Percentiles rank a stretch among this genome's conserved stretches.
These are phyloP conservation scores for Aspergillus funiculosus DNA, from an alignment of 495 filamentous ascomycete species.

Conservation along the genomic window DNA sequence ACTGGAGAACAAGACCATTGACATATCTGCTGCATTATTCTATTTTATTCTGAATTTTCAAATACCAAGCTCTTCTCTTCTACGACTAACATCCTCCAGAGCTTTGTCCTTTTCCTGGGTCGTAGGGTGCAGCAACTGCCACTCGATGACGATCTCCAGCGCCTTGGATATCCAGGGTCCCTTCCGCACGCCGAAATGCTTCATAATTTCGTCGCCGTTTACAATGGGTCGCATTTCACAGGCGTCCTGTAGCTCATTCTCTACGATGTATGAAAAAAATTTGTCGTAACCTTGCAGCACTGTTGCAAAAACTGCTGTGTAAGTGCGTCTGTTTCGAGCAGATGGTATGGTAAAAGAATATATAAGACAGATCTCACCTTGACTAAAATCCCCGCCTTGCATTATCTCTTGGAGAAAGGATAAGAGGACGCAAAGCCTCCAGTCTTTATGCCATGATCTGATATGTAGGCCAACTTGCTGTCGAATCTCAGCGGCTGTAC, in stretches of 20 bases:
- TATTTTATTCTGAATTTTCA: slow-evolving; percentile 4
- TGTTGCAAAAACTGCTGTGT: slow-evolving; percentile 3
- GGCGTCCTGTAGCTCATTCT: slow-evolving; percentile 38
- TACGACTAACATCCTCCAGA: slow-evolving; percentile 56
- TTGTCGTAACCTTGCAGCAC: slow-evolving; percentile 39
- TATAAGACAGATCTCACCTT: slow-evolving; percentile 29
- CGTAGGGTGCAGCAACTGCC: slow-evolving; percentile 79
- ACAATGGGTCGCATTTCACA: slow-evolving; percentile 53
- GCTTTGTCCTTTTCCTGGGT: slow-evolving; percentile 52
- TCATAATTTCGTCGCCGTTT: slow-evolving; percentile 59
- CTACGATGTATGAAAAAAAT: slow-evolving; percentile 42
- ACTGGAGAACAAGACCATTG: background rate
- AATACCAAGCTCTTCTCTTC: slow-evolving; percentile 53
- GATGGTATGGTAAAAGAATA: background rate
- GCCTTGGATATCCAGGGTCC: slow-evolving; percentile 78
- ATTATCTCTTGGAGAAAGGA: slow-evolving; percentile 62
- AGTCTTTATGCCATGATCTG: slow-evolving; percentile 67
- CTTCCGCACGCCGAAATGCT: slow-evolving; percentile 52
- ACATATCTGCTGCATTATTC: background rate
- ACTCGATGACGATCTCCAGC: slow-evolving; percentile 65
- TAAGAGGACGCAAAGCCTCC: slow-evolving; percentile 69
- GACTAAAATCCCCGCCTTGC: slow-evolving; percentile 27
- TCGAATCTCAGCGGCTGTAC: slow-evolving; percentile 37
- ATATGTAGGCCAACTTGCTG: slow-evolving; percentile 68
- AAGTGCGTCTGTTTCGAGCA: background rate